These are phyloP conservation scores for Taphrina deformans DNA, from an alignment of 1,139 yeast genomes.

Conservation along the genomic window DNA sequence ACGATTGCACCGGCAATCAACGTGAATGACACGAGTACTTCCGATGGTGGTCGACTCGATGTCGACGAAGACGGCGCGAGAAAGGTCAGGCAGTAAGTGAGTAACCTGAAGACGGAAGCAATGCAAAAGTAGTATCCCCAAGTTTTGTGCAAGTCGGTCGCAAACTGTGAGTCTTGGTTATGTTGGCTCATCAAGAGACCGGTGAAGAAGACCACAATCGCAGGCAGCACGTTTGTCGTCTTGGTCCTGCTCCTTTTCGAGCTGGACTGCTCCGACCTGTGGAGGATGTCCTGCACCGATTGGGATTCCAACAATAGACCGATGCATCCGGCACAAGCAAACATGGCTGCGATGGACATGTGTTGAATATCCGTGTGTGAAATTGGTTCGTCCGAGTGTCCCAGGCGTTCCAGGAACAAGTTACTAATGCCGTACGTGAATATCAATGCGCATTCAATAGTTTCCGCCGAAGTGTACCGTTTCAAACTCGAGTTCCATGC, in stretches of 20 bases:
- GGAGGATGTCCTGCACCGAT: conserved; percentile 46
- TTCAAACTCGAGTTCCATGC: conserved; percentile 74
- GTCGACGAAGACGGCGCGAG: conserved; percentile 51
- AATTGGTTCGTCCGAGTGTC: conserved; percentile 76
- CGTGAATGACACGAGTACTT: conserved; percentile 72
- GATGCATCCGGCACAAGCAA: conserved; percentile 86
- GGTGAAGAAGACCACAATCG: conserved; percentile 91
- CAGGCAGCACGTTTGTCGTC: conserved; percentile 78
- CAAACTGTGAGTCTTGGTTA: conserved; percentile 72
- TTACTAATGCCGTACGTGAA: conserved; percentile 86
- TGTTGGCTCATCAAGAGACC: conserved; percentile 96
- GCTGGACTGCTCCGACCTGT: conserved; percentile 29
- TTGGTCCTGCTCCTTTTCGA: conserved; percentile 21
- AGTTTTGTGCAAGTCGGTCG: conserved; percentile 79
- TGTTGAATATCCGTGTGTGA: conserved; percentile 92
- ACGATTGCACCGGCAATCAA: conserved; percentile 84
- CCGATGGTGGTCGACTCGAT: conserved; percentile 80
- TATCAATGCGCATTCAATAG: conserved; percentile 73
- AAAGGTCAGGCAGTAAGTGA: conserved; percentile 63
- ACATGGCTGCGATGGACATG: conserved; percentile 91
- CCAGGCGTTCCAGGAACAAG: conserved; percentile 83
- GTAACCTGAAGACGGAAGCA: conserved; percentile 73
- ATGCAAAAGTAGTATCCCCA: conserved; percentile 84
- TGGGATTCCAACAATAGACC: conserved; percentile 76
- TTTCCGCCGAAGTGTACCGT: conserved; percentile 55